Evolutionary conservation across 129 eudicot species (phyloP), one percentile per base, ranked within the genome.

Genomic region (Artemisia tridentata): DNA sequence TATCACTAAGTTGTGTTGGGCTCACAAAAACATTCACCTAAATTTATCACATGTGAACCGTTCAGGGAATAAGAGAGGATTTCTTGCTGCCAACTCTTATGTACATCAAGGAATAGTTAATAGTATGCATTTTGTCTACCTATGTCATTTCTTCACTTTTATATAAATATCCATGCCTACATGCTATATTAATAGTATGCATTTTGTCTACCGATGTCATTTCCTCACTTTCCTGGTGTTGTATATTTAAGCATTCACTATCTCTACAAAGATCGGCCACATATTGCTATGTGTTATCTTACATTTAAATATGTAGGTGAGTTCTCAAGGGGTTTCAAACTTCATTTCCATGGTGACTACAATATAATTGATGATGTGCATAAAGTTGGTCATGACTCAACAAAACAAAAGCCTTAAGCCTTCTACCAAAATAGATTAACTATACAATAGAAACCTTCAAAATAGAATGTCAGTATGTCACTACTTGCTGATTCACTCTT

Each of bases 171-270:
- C 57, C 52, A 4, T 17, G 56, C 45, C 63, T 17, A 21, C 75
- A 71, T 54, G 38, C 43, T 49, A 31, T 34, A 29, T 15, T 3
- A 9, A n/a, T n/a, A n/a, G n/a, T n/a, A n/a, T n/a, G n/a, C n/a
- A n/a, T n/a, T n/a, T n/a, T n/a, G n/a, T n/a, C n/a, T n/a, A n/a
- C n/a, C n/a, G 16, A 43, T 11, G 52, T 11, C 8, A 43, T 23
- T 31, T 16, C 74, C 47, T 53, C 75, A n/a, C 27, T 53, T 71
- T 47, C 60, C 45, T 56, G 45, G n/a, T 43, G 21, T 14, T 71
- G 56, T 57, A 59, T n/a, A 56, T 46, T 21, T 59, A 59, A 45
- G 67, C 75, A 58, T 47, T 72, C 29, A 59, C 67, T 7, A 3
- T n/a, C 14, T 14, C 41, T 23, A 72, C 27, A 58, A 21, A 55